Percentiles rank a stretch among this genome's conserved stretches.
Conservation (phyloP, 768 basidiomycete genomes). For the Leccinum subgranulosum region DNA sequence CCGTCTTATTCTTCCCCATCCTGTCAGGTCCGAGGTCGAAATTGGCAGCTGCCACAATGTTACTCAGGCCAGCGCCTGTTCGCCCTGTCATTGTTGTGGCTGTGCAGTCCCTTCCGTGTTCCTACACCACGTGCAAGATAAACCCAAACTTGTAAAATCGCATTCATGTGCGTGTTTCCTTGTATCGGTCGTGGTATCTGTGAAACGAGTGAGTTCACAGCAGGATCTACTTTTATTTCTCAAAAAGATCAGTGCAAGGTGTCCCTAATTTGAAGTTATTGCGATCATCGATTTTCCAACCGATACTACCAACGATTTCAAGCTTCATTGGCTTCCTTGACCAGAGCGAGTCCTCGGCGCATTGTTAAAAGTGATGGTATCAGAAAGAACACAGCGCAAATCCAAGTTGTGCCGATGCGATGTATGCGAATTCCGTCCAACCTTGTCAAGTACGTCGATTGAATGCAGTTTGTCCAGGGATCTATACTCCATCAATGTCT, state of each 20-base stretch:
- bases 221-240: neutral
- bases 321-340: conserved; percentile 92
- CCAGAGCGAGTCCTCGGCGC: conserved; percentile 96
- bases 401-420: too few relatives aligned
- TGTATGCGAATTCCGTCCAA: conserved; percentile 48
- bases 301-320: conserved; percentile 94
- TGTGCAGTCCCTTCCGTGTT: neutral
- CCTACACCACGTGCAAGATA: neutral
- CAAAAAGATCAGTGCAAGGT: conserved; percentile 48
- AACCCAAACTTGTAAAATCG: conserved; percentile 66
- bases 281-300: conserved; percentile 98
- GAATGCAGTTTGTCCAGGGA: conserved; percentile 50
- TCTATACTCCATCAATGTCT: conserved; percentile 98
- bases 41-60: too few relatives aligned
- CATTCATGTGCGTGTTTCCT: conserved; percentile 89
- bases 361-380: too few relatives aligned
- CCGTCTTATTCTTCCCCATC: conserved; percentile 31
- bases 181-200: conserved; percentile 99
- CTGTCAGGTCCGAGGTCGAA: neutral
- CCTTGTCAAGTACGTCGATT: neutral
- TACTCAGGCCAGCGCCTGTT: too few relatives aligned
- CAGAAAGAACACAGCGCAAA: too few relatives aligned
- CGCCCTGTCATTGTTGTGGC: neutral
- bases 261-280: conserved; percentile 94
- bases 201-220: conserved; percentile 78